Base-by-base conservation (phyloP, 75 land plant genomes). In the Pinus tabuliformis region DNA sequence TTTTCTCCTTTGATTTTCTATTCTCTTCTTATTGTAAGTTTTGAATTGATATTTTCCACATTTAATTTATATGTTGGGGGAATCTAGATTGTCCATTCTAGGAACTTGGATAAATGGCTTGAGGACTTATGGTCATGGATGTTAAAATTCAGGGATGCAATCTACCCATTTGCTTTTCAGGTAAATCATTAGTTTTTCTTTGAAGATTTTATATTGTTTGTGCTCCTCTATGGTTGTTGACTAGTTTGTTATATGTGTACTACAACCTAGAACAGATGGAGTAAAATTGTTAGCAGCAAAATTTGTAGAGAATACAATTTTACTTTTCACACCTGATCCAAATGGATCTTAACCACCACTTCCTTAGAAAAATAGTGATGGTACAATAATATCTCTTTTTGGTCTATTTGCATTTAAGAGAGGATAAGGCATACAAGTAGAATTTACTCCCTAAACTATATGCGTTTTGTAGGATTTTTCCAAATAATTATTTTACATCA, bases 41-140 rank as follows among this genome's bases (percentile, higher is more conserved):
- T 49, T 49, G 52, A 7, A 49, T 49, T 49, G 52, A 49, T 49
- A 49, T 49, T 49, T 0, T 7, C 52, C 52, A 49, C 52, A 49
- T 49, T 49, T 49, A 8, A 49, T 9, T 8, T 49, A 2, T 8
- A 49, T 49, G 11, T 49, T 49, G 0, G 52, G 1, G 52, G 9
- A 49, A 49, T 49, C 52, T 78, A 95, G 96, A 88, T 89, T 75
- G 80, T 79, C 36, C 81, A 78, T 76, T 86, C 78, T 76, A 90
- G 90, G 58, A 82, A 81, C 64, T 87, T 93, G 74, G 98, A 93
- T 56, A 80, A 80, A 60, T 88, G 85, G 88, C 75, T 89, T 39
- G 86, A 89, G 66, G 89, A 92, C 59, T 73, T 91, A 21, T 95
- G 99, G 99, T 58, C 26, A 8, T 88, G 92, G 90, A 86, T 95